Evolutionary conservation across 2,329 filamentous ascomycete genomes (phyloP).

Genomic region (Fusarium sp.): DNA sequence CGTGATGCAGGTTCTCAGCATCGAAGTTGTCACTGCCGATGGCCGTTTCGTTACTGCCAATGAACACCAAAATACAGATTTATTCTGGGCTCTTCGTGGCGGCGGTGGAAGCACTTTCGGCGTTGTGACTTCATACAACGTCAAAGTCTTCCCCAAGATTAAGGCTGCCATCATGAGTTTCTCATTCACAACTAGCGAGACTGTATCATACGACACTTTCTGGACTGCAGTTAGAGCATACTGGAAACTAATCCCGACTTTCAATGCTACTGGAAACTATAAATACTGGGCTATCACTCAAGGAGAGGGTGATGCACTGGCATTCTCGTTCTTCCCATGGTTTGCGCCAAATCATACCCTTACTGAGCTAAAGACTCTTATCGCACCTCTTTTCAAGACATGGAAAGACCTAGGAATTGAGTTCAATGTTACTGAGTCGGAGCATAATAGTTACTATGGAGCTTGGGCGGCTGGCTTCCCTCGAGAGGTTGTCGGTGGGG

Average conservation of each 20-base stretch:
- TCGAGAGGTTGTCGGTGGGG: constrained; percentile 13
- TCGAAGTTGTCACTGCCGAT: constrained; percentile 32
- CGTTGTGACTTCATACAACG: constrained; percentile 48
- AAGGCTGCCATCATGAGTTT: constrained; percentile 38
- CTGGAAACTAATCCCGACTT: constrained; percentile 24
- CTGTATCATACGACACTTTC: constrained; percentile 25
- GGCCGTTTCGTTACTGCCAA: constrained; percentile 34
- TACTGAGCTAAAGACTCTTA: constrained; percentile 17
- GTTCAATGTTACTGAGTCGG: constrained; percentile 7
- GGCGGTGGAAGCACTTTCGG: constrained; percentile 55
- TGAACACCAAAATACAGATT: constrained; percentile 30
- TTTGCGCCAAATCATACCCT: constrained; percentile 36
- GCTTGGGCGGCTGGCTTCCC: constrained; percentile 34
- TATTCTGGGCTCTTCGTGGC: constrained; percentile 57
- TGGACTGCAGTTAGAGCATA: constrained; percentile 35
- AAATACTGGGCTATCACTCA: constrained; percentile 37
- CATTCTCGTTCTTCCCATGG: constrained; percentile 36
- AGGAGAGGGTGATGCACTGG: constrained; percentile 14
- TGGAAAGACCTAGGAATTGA: constrained; percentile 25
- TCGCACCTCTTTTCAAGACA: constrained; percentile 13
- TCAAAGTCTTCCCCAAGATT: constrained; percentile 55
- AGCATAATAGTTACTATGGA: constrained; percentile 29
- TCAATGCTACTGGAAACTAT: constrained; percentile 33
- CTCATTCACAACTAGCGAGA: constrained; percentile 24
- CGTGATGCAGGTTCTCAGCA: constrained; percentile 17